Conservation (phyloP, 2,329 filamentous ascomycete genomes). For the Aspergillus persii region DNA sequence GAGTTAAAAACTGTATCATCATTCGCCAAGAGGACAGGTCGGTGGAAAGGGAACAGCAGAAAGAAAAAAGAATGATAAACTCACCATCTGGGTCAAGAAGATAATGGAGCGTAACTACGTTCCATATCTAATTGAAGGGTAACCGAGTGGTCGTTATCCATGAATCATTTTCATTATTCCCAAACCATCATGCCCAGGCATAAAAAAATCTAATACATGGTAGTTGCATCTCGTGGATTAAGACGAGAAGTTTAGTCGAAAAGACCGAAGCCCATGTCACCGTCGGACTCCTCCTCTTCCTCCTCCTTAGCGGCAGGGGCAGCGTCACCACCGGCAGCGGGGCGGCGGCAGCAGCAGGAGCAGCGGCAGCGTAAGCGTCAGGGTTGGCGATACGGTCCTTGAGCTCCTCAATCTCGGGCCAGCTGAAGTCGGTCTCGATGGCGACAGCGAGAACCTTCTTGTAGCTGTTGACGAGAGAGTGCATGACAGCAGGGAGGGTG, state of each 20-base stretch:
- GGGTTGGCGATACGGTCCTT: constrained; percentile 99
- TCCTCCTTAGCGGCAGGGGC: constrained; percentile 58
- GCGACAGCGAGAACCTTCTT: constrained; percentile 91
- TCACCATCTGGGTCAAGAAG: constrained; percentile 26
- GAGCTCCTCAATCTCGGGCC: constrained; percentile 94
- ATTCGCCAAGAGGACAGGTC: constrained; percentile 38
- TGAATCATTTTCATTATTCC: constrained; percentile 32
- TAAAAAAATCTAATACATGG: constrained; percentile 40
- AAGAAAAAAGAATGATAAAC: constrained; percentile 12
- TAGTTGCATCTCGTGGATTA: constrained; percentile 26
- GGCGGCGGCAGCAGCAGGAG: constrained; percentile 63
- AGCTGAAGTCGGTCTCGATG: constrained; percentile 84
- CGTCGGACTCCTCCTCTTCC: constrained; percentile 65
- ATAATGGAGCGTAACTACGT: constrained; percentile 36
- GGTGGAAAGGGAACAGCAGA: background rate
- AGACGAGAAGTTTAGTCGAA: constrained; percentile 58
- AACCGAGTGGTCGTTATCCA: constrained; percentile 22
- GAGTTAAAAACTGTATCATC: constrained; percentile 69
- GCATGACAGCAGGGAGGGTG: constrained; percentile 91
- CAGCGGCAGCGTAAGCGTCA: constrained; percentile 85
- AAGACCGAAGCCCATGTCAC: constrained; percentile 71
- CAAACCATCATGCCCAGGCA: constrained; percentile 31
- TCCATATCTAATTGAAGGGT: constrained; percentile 28
- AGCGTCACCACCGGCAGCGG: constrained; percentile 52
- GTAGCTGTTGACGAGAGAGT: constrained; percentile 96